These are phyloP conservation scores for Picea sitchensis DNA, from an alignment of 75 land plant genomes.

Conservation along the genomic window DNA sequence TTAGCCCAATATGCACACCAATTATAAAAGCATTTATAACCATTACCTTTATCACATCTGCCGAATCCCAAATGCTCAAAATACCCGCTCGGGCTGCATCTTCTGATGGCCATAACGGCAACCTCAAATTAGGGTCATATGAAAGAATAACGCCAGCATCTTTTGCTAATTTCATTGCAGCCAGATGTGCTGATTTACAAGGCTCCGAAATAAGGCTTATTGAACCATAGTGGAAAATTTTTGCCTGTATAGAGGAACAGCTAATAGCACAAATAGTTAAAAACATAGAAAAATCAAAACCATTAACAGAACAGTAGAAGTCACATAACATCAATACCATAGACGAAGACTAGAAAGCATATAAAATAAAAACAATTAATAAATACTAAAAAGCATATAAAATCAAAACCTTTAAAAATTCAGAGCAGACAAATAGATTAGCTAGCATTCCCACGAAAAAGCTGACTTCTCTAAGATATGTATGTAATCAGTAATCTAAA, in stretches of 20 bases:
- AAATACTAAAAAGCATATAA: too few relatives aligned
- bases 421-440: too few relatives aligned
- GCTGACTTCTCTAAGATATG: neutral
- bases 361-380: too few relatives aligned
- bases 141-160: slow-evolving; percentile 78
- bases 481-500: too few relatives aligned
- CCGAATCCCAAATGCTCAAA: slow-evolving; percentile 81
- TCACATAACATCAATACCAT: too few relatives aligned
- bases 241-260: slow-evolving; percentile 54
- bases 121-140: slow-evolving; percentile 91
- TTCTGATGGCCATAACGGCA: slow-evolving; percentile 87
- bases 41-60: slow-evolving; percentile 86
- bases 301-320: too few relatives aligned
- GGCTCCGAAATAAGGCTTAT: slow-evolving; percentile 96
- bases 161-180: slow-evolving; percentile 76
- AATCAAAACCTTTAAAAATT: too few relatives aligned
- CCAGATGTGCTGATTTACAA: slow-evolving; percentile 83
- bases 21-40: neutral
- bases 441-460: neutral
- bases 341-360: too few relatives aligned
- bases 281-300: neutral
- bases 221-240: slow-evolving; percentile 92
- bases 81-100: slow-evolving; percentile 78
- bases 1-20: neutral
- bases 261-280: neutral